Conservation (phyloP, 1,284 basidiomycete genomes). For the Xerocomus cyaneibrunnescens region DNA sequence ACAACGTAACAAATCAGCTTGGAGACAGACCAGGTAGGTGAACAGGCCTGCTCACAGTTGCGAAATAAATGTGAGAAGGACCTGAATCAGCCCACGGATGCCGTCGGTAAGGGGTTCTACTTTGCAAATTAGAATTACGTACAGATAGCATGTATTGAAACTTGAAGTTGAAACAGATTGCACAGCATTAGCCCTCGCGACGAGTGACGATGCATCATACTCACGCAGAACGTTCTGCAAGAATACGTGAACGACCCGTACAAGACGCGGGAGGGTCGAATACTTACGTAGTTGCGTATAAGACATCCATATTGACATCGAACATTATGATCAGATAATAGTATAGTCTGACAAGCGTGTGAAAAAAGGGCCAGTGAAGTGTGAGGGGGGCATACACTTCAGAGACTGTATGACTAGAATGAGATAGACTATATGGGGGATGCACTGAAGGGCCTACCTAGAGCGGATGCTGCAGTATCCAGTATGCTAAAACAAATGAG, state of each 20-base stretch:
- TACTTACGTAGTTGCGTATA: slow-evolving; percentile 39
- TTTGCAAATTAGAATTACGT: slow-evolving; percentile 4
- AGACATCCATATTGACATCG: slow-evolving; percentile 29
- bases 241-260: slow-evolving; percentile 2
- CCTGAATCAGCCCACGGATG: slow-evolving; percentile 17
- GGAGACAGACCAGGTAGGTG: neutral
- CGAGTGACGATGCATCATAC: slow-evolving; percentile 6
- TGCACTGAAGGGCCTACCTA: slow-evolving; percentile 14
- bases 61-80: slow-evolving; percentile 34
- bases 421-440: neutral
- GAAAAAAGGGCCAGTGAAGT: slow-evolving; percentile 4
- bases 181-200: neutral
- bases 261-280: too few species aligned
- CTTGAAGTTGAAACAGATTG: slow-evolving; percentile 19
- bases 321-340: slow-evolving; percentile 40
- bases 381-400: slow-evolving; percentile 32
- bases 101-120: neutral
- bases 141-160: slow-evolving; percentile 38
- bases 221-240: slow-evolving; percentile 40
- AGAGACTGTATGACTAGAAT: slow-evolving; percentile 29
- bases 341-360: slow-evolving; percentile 31
- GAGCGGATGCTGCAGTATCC: slow-evolving; percentile 26
- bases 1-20: slow-evolving; percentile 2
- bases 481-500: slow-evolving; percentile 14
- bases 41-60: slow-evolving; percentile 32